Evolutionary conservation across 2,329 filamentous ascomycete genomes (phyloP).

Genomic region (Plenodomus biglobosus): DNA sequence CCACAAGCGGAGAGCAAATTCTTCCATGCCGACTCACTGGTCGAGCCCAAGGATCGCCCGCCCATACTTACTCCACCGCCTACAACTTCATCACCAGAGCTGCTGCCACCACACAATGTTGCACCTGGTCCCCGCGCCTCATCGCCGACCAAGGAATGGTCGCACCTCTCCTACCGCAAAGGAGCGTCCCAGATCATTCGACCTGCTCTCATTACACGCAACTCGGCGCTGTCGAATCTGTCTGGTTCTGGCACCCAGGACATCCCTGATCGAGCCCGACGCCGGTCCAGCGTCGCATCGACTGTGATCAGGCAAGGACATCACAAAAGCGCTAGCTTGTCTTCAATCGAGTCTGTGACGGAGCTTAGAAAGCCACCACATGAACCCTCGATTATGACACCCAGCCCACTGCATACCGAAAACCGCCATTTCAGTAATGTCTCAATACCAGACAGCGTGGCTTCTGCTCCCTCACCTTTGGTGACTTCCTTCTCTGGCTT

Average conservation of each 20-base stretch:
- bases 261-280: constrained; percentile 24
- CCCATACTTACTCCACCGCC: constrained; percentile 39
- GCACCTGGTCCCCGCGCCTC: constrained; percentile 38
- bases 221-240: constrained; percentile 37
- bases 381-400: constrained; percentile 23
- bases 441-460: constrained; percentile 28
- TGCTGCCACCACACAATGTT: constrained; percentile 14
- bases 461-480: constrained; percentile 28
- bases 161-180: constrained; percentile 54
- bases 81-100: constrained; percentile 30
- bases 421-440: constrained; percentile 29
- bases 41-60: constrained; percentile 43
- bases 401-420: constrained; percentile 42
- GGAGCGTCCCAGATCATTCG: constrained; percentile 53
- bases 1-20: constrained; percentile 58
- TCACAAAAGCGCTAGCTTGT: constrained; percentile 47
- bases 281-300: constrained; percentile 39
- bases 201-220: constrained; percentile 35
- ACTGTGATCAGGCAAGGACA: constrained; percentile 35
- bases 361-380: constrained; percentile 32
- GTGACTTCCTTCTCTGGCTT: constrained; percentile 27
- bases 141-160: constrained; percentile 52
- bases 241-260: constrained; percentile 31
- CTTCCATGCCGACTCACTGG: constrained; percentile 66
- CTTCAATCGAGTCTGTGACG: constrained; percentile 50